Percentiles rank a stretch among this genome's conserved stretches.
Evolutionary conservation across 441 rosid genomes (phyloP).

Genomic region (Adansonia rubrostipa): DNA sequence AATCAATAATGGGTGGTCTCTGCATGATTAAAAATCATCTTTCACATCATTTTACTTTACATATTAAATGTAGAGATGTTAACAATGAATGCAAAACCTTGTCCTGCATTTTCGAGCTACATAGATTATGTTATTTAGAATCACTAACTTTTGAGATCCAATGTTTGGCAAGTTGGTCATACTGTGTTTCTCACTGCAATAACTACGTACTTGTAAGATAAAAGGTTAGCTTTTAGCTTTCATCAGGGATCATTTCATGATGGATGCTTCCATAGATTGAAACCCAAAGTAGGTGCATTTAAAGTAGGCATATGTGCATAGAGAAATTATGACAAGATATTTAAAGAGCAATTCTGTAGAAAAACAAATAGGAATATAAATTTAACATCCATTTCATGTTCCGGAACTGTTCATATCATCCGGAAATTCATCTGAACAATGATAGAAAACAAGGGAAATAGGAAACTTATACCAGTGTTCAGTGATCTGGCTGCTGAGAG

Average conservation of each 20-base stretch:
- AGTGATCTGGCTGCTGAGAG: slow-evolving; percentile 34
- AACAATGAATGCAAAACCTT: background rate
- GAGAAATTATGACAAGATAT: background rate
- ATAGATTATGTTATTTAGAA: background rate
- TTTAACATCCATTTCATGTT: background rate
- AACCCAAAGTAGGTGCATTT: background rate
- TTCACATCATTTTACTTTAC: background rate
- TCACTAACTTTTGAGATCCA: background rate
- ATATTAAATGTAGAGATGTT: background rate
- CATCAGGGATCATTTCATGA: background rate
- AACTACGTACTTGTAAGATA: background rate
- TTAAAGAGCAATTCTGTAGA: background rate
- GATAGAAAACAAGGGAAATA: slow-evolving; percentile 29
- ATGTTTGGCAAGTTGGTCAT: background rate
- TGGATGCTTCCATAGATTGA: background rate
- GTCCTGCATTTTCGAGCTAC: background rate
- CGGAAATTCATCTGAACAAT: slow-evolving; percentile 7
- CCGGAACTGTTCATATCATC: background rate
- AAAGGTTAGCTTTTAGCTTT: background rate
- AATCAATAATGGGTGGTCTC: background rate
- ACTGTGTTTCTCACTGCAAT: background rate
- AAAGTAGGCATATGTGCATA: background rate
- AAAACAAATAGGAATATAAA: background rate
- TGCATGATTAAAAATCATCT: background rate
- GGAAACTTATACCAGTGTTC: slow-evolving; percentile 19